Conservation (phyloP, 2,329 filamentous ascomycete genomes). For the Monilinia polystroma region DNA sequence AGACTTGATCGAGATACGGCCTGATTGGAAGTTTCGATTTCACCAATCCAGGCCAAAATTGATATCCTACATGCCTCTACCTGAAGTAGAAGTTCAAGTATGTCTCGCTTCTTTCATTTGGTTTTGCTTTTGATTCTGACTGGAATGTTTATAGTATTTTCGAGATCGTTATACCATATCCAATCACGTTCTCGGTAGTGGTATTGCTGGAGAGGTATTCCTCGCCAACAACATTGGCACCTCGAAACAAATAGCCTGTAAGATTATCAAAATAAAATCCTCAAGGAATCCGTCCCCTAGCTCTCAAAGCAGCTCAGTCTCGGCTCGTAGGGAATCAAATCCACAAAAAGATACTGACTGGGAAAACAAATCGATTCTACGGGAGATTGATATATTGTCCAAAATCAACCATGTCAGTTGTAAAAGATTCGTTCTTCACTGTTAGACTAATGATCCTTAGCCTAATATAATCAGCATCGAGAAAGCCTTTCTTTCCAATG, state of each 20-base stretch:
- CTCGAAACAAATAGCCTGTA: conserved; percentile 65
- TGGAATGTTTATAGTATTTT: conserved; percentile 45
- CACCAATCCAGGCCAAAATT: conserved; percentile 32
- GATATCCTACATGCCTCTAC: conserved; percentile 29
- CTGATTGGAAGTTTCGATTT: conserved; percentile 43
- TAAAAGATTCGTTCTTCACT: background rate
- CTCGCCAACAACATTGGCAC: conserved; percentile 53
- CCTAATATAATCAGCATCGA: conserved; percentile 55
- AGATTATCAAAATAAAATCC: conserved; percentile 55
- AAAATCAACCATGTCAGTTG: conserved; percentile 53
- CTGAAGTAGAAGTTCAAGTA: conserved; percentile 43
- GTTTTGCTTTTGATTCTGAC: background rate
- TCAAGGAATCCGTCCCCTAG: conserved; percentile 3
- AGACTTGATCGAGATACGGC: conserved; percentile 48
- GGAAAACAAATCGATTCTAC: conserved; percentile 44
- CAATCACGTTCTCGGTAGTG: conserved; percentile 52
- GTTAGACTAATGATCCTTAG: conserved; percentile 39
- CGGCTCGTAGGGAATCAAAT: background rate
- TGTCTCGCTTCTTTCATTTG: background rate
- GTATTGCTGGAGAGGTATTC: conserved; percentile 54
- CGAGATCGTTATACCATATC: conserved; percentile 49
- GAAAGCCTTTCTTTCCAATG: conserved; percentile 50
- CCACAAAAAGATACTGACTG: conserved; percentile 26
- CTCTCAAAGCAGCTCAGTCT: background rate
- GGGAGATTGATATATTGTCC: conserved; percentile 54